Conservation (phyloP, 2,329 filamentous ascomycete genomes). For the Colletotrichum euphorbiae region DNA sequence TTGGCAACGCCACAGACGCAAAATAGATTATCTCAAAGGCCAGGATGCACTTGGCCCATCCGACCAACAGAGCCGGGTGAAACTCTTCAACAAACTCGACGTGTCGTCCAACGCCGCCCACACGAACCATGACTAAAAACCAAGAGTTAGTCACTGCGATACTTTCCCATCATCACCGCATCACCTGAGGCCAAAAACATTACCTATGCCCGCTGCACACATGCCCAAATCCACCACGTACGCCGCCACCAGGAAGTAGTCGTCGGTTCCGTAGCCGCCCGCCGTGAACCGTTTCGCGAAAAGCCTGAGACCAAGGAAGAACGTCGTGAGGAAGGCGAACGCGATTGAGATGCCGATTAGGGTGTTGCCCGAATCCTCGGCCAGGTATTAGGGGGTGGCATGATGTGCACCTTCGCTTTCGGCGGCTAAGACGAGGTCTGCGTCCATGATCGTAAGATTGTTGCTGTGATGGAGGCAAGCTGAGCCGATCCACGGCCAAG, state of each 20-base stretch:
- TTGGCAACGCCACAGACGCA: constrained; percentile 44
- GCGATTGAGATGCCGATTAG: constrained; percentile 42
- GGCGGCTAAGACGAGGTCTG: constrained; percentile 7
- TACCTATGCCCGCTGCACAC: constrained; percentile 36
- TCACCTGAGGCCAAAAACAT: neutral
- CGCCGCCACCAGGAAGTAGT: constrained; percentile 34
- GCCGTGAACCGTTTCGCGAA: constrained; percentile 36
- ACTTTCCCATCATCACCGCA: neutral
- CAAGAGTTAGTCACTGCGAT: constrained; percentile 16
- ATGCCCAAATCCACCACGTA: constrained; percentile 34
- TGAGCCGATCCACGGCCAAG: constrained; percentile 37
- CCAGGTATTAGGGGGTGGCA: constrained; percentile 29
- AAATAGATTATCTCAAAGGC: constrained; percentile 48
- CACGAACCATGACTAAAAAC: constrained; percentile 41
- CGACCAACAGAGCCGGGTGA: constrained; percentile 36
- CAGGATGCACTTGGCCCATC: constrained; percentile 44
- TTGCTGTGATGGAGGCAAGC: constrained; percentile 1
- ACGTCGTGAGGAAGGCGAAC: constrained; percentile 30
- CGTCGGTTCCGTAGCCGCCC: constrained; percentile 32
- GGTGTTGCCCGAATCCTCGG: constrained; percentile 29
- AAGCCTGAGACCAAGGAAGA: constrained; percentile 31
- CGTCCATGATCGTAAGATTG: constrained; percentile 10
- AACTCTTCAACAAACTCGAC: constrained; percentile 39
- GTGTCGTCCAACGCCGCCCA: constrained; percentile 45
- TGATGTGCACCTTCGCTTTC: neutral